Percentiles rank a stretch among this genome's conserved stretches.
Conservation (phyloP, 225 moss, liverwort and hornwort species). For the Lunularia cruciata region DNA sequence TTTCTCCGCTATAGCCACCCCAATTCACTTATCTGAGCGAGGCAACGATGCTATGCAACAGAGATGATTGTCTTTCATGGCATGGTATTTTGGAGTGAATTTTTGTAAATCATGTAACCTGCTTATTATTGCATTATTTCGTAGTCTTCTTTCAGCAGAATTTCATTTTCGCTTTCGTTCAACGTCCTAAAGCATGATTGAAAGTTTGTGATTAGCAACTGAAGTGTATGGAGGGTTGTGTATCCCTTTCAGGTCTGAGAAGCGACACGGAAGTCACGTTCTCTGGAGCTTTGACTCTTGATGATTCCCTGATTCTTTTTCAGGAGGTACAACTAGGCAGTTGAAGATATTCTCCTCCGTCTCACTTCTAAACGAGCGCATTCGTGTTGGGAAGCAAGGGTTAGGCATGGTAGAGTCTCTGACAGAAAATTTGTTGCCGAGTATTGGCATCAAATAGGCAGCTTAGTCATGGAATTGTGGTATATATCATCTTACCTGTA, state of each 20-base stretch:
- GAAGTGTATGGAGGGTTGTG: no score
- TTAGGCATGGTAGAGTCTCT: constrained; percentile 11
- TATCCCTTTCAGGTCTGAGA: constrained; percentile 21
- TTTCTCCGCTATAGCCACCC: no score
- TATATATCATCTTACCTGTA: constrained; percentile 8
- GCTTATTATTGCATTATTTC: no score
- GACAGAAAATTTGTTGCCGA: constrained; percentile 12
- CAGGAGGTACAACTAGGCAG: constrained; percentile 24
- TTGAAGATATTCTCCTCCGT: not conserved
- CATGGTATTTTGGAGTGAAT: no score
- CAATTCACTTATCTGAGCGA: no score
- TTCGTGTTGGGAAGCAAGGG: constrained; percentile 18
- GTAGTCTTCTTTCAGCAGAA: no score
- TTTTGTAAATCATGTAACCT: no score
- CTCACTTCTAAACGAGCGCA: not conserved
- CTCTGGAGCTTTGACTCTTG: constrained; percentile 12
- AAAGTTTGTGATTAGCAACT: no score
- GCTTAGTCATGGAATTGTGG: not conserved
- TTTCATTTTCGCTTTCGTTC: no score
- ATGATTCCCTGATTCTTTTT: constrained; percentile 12
- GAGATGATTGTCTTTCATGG: no score
- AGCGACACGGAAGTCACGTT: not conserved
- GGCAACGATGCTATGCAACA: no score
- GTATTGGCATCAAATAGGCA: not conserved
- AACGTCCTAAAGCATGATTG: no score